Base-by-base conservation (phyloP, 2,329 filamentous ascomycete species). In the Penicillium carneum region DNA sequence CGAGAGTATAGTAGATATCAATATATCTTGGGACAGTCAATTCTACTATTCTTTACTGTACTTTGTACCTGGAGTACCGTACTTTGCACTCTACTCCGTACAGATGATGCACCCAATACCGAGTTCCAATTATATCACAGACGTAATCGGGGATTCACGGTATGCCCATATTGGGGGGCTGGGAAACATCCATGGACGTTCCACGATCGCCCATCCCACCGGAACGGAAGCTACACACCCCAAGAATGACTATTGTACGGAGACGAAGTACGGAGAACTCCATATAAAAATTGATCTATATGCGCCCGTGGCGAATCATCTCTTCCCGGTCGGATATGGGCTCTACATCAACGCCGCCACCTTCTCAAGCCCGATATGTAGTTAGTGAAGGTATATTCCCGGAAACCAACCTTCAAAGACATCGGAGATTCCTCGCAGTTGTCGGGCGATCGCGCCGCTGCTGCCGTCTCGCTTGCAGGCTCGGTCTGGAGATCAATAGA, bases 361-460 rank as follows among this genome's bases (percentile, higher is more conserved):
- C 23, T 1, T 6, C 23, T 26, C 20, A 26, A 4, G 5, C 23
- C 23, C 5, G 23, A 26, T 26, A 26, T 26, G 23, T 26, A 26
- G 23, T 26, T 26, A 26, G 4, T 26, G 23, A 26, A 23, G 20
- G 20, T 23, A 6, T 26, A 26, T 26, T 26, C 23, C 23, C 20
- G 20, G 23, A 6, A 26, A 26, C 23, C 23, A 23, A 23, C 20
- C 20, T 23, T 23, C 23, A 26, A 26, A 26, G 23, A 26, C 23
- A 26, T 55, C 38, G 31, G 39, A 48, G 39, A 45, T 47, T 38
- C 52, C 34, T 52, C 62, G 62, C 47, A 63, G 11, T 46, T 46
- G 5, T 46, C 43, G 51, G 59, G 41, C 59, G 55, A 62, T 65
- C 67, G 41, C 63, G 68, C 67, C 68, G 62, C 67, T 70, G 67